A percentile compares a stretch with the other conserved stretches of the same genome.
phyloP scores from a whole-genome alignment of 257 asterid species.

The Knoxia roxburghii region DNA sequence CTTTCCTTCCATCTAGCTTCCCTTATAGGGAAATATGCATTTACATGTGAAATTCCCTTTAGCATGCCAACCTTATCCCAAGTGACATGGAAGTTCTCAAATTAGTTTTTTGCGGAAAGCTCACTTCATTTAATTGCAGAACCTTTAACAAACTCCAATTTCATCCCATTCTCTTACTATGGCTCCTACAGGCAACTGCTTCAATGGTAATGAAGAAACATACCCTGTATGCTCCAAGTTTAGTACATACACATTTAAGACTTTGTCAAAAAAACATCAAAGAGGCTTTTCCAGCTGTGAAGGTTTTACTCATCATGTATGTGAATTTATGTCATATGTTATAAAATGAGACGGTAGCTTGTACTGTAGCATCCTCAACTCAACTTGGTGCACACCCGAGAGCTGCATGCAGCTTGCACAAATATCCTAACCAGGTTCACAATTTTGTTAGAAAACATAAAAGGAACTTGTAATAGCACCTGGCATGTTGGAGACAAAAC shows the following conservation, averaged over 20 bases:
- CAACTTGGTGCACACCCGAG: not conserved
- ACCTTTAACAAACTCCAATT: no score
- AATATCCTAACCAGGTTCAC: not conserved
- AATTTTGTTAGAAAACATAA: not conserved
- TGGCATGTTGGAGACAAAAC: conserved; percentile 96
- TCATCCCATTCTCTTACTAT: no score
- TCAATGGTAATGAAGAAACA: not conserved
- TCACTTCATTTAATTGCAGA: no score
- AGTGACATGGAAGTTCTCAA: no score
- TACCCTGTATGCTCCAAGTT: not conserved
- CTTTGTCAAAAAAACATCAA: no score
- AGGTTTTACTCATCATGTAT: not conserved
- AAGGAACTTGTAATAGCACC: conserved; percentile 33
- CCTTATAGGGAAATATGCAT: not conserved
- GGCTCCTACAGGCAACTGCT: not conserved
- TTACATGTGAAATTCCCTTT: no score
- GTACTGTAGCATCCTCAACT: not conserved
- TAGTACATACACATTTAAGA: not conserved
- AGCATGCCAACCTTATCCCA: no score
- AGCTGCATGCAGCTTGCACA: not conserved
- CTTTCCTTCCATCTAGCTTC: not conserved
- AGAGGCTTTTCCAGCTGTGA: no score
- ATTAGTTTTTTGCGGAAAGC: no score
- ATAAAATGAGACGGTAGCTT: not conserved
- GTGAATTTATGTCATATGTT: not conserved